Evolutionary conservation across 345 rosid genomes (phyloP).

Genomic region (Boechera retrofracta): DNA sequence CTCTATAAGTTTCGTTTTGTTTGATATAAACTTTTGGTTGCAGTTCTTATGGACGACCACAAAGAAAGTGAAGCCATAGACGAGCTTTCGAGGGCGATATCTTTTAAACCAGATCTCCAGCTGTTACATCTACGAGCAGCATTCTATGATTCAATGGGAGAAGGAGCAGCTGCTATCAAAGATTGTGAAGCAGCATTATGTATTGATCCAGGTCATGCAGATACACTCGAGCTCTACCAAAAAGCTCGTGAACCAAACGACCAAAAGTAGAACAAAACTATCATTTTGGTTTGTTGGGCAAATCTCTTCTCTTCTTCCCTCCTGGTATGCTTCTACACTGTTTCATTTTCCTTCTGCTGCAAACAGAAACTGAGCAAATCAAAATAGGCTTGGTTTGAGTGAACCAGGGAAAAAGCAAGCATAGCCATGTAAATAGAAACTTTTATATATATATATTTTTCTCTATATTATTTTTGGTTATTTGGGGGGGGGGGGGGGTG

Average conservation of each 20-base stretch:
- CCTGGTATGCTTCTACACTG: constrained; percentile 49
- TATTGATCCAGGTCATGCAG: constrained; percentile 70
- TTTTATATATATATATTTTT: constrained; percentile 40
- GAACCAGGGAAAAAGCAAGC: constrained; percentile 33
- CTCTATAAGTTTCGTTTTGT: neutral
- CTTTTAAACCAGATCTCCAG: constrained; percentile 93
- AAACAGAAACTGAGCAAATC: constrained; percentile 32
- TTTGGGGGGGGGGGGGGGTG: constrained; percentile 35
- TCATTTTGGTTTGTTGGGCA: constrained; percentile 33
- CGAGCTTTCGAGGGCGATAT: constrained; percentile 81
- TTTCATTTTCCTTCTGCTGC: constrained; percentile 40
- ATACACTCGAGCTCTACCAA: constrained; percentile 67
- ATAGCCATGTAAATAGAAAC: constrained; percentile 49
- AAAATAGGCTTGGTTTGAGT: constrained; percentile 26
- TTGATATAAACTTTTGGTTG: constrained; percentile 29
- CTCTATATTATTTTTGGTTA: constrained; percentile 44
- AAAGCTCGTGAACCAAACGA: constrained; percentile 54
- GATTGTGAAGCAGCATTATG: constrained; percentile 99
- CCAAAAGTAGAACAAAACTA: constrained; percentile 38
- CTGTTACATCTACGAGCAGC: constrained; percentile 94
- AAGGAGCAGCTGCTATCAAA: constrained; percentile 55
- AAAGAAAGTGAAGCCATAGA: constrained; percentile 85
- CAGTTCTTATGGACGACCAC: constrained; percentile 98
- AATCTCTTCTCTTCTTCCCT: constrained; percentile 32
- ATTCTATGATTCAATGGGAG: constrained; percentile 84